phyloP scores from a whole-genome alignment of 108 stramenopile genomes.

The Conticribra weissflogii region DNA sequence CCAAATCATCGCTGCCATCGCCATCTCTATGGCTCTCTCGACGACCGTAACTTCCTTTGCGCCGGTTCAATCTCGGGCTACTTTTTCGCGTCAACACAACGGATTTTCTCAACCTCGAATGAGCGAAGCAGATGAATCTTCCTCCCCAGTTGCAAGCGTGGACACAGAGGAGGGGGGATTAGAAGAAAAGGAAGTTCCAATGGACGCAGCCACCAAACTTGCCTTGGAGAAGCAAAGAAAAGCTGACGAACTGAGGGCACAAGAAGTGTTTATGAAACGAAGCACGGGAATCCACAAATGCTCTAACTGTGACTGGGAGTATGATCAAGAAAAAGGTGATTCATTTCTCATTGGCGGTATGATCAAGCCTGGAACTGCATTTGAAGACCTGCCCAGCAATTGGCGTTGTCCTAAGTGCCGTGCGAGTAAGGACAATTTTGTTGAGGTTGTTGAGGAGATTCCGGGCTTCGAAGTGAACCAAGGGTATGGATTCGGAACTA shows the following conservation, averaged over 20 bases:
- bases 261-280: constrained; percentile 92
- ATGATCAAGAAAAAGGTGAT: constrained; percentile 81
- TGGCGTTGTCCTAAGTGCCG: constrained; percentile 94
- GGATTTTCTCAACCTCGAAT: constrained; percentile 22
- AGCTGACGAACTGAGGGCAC: constrained; percentile 80
- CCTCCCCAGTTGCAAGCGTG: constrained; percentile 13
- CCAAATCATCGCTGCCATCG: constrained; percentile 7
- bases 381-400: constrained; percentile 82
- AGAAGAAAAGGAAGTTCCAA: constrained; percentile 27
- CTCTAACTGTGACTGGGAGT: constrained; percentile 89
- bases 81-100: background rate
- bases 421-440: constrained; percentile 86
- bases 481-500: constrained; percentile 92
- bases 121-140: constrained; percentile 44
- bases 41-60: background rate
- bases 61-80: constrained; percentile 4
- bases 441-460: constrained; percentile 88
- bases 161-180: too few species aligned
- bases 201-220: constrained; percentile 57
- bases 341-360: constrained; percentile 83
- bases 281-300: constrained; percentile 85
- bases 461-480: constrained; percentile 95
- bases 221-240: constrained; percentile 61
- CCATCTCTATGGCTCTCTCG: constrained; percentile 4
- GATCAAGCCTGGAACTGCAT: constrained; percentile 84